phyloP scores from a whole-genome alignment of 2,329 filamentous ascomycete genomes.

The Aspergillus versicolor region DNA sequence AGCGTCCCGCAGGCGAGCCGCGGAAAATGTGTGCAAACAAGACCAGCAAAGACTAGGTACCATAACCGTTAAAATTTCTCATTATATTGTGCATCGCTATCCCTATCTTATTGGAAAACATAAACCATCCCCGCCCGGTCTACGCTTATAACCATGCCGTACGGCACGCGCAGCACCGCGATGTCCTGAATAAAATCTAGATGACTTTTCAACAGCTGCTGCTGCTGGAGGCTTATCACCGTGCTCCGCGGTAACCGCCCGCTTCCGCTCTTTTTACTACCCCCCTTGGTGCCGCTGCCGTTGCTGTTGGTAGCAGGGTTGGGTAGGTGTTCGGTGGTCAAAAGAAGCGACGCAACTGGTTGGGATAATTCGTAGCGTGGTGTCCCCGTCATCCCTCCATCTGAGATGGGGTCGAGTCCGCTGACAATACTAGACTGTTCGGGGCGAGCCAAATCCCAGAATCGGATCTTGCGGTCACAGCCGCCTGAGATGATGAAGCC shows the following conservation, averaged over 20 bases:
- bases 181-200: constrained; percentile 86
- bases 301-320: constrained; percentile 27
- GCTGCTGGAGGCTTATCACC: constrained; percentile 84
- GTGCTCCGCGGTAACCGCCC: constrained; percentile 67
- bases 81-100: too few relatives aligned
- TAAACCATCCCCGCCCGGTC: constrained; percentile 88
- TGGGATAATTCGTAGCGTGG: constrained; percentile 70
- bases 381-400: constrained; percentile 45
- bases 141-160: constrained; percentile 87
- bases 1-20: too few relatives aligned
- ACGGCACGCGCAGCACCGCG: constrained; percentile 82
- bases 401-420: constrained; percentile 69
- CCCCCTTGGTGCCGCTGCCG: constrained; percentile 24
- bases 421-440: constrained; percentile 80
- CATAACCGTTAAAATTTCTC: too few relatives aligned
- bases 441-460: constrained; percentile 82
- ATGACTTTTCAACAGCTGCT: constrained; percentile 80
- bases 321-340: constrained; percentile 65
- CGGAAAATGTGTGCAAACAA: too few relatives aligned
- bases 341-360: constrained; percentile 60
- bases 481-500: constrained; percentile 86
- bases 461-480: constrained; percentile 85
- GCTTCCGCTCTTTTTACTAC: constrained; percentile 36
- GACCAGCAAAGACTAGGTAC: too few relatives aligned
- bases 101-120: constrained; percentile 58